Evolutionary conservation across 106 monocot species (phyloP), one percentile per base, ranked within the genome.

Genomic region (Phalaenopsis aphrodite): DNA sequence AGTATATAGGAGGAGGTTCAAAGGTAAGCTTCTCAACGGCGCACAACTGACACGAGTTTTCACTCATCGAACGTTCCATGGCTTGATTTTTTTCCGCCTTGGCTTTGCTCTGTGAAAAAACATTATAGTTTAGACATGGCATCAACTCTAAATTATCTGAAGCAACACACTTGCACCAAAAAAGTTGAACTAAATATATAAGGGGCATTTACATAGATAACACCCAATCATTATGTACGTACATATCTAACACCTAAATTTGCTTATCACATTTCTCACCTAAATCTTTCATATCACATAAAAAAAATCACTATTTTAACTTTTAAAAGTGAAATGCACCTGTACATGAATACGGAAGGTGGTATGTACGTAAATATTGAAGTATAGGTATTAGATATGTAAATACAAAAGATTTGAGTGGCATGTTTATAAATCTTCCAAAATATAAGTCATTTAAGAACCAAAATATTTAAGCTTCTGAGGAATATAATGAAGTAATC

Each of bases 41-140:
- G 83, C 98, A 99, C 45, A 99, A 79, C 81, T 93, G 98, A 79
- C 98, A 99, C 66, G 94, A 91, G 77, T 94, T 99, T 86, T 99
- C 98, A 85, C 84, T 99, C 93, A 94, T 91, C 17, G 87, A 84
- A 21, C 82, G 88, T 57, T 91, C 95, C 85, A 97, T 94, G 12
- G 94, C 96, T 85, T 97, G 96, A 77, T 97, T 97, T 77, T 94
- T 97, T 84, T 97, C 96, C 79, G 92, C 96, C 84, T 97, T 97
- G 1, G 96, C 94, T 86, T 92, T 97, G 79, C 94, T 97, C 96
- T 97, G 82, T 5, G 78, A 87, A 65, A 17, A 75, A 21, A 46
- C n/a, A 65, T 42, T 65, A 30, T 30, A 41, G 9, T 16, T 45
- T 55, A 77, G 11, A 36, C 30, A 77, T 55, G 12, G 15, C 37